Evolutionary conservation across 2,329 filamentous ascomycete species (phyloP).

Genomic region (Pseudofabraea citricarpa): DNA sequence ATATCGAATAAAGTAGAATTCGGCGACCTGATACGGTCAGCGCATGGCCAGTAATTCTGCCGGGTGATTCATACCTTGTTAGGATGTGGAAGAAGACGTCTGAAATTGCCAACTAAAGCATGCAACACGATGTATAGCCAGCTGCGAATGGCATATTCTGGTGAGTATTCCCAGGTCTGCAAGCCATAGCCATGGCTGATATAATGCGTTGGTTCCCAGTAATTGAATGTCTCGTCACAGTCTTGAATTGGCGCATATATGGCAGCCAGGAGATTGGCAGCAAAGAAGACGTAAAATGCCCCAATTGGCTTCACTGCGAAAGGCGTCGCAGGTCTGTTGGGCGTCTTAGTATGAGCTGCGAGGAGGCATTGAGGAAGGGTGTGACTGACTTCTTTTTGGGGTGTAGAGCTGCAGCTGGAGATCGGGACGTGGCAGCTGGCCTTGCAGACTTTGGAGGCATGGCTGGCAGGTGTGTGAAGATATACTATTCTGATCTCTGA

Average conservation of each 20-base stretch:
- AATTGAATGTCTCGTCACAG: conserved; percentile 98
- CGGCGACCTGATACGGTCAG: conserved; percentile 41
- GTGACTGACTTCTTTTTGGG: conserved; percentile 20
- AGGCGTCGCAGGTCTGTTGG: conserved; percentile 36
- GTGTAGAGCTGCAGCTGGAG: conserved; percentile 7
- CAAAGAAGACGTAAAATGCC: conserved; percentile 76
- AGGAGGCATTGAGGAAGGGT: neutral
- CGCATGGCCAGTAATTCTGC: conserved; percentile 5
- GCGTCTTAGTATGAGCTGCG: neutral
- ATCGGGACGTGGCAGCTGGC: conserved; percentile 6
- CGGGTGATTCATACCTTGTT: conserved; percentile 42
- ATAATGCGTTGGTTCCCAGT: conserved; percentile 97
- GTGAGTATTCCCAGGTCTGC: conserved; percentile 98
- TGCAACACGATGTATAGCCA: conserved; percentile 88
- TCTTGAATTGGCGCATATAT: conserved; percentile 89
- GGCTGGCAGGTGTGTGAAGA: conserved; percentile 12
- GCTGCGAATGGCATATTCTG: conserved; percentile 88
- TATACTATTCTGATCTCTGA: no score
- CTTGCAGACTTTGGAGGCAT: conserved; percentile 34
- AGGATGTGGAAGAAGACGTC: conserved; percentile 56
- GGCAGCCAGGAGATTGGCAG: conserved; percentile 70
- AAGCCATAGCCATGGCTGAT: conserved; percentile 87
- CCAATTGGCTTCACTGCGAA: conserved; percentile 67
- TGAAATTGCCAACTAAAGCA: conserved; percentile 63
- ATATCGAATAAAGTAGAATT: conserved; percentile 86